phyloP scores from a whole-genome alignment of 257 asterid species.

The Agastache rugosa region DNA sequence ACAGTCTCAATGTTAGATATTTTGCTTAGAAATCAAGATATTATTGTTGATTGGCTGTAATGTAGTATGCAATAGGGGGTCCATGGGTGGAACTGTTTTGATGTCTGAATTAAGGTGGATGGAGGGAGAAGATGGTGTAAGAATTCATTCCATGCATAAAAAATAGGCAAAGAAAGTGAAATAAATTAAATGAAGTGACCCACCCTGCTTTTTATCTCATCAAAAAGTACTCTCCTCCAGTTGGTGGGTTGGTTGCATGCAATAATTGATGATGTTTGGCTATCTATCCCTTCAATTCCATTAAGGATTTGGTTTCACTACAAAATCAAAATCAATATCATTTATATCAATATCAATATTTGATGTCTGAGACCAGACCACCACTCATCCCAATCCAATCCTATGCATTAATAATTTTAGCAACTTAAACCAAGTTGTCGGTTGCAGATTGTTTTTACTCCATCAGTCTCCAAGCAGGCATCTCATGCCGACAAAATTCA shows the following conservation, averaged over 20 bases:
- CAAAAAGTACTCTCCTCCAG: background rate
- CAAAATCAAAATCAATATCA: no score
- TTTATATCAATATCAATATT: no score
- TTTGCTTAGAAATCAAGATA: background rate
- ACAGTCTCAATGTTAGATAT: background rate
- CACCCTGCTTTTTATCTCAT: background rate
- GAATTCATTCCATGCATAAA: conserved; percentile 17
- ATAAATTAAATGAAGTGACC: conserved; percentile 30
- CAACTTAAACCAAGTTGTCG: conserved; percentile 8
- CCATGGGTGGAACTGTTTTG: background rate
- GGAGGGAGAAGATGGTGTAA: background rate
- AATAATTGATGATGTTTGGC: conserved; percentile 26
- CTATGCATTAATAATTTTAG: background rate
- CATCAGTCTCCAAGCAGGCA: no score
- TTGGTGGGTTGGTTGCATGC: conserved; percentile 35
- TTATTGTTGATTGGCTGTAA: background rate
- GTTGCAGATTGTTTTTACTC: background rate
- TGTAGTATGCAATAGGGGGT: no score
- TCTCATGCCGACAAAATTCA: no score
- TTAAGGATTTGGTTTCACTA: conserved; percentile 8
- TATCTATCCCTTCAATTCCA: background rate
- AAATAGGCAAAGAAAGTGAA: conserved; percentile 5
- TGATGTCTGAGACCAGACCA: background rate
- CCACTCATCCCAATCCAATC: background rate
- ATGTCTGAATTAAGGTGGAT: conserved; percentile 21